These are phyloP conservation scores for Colletotrichum sp. DNA, from an alignment of 2,329 filamentous ascomycete genomes.

Conservation along the genomic window DNA sequence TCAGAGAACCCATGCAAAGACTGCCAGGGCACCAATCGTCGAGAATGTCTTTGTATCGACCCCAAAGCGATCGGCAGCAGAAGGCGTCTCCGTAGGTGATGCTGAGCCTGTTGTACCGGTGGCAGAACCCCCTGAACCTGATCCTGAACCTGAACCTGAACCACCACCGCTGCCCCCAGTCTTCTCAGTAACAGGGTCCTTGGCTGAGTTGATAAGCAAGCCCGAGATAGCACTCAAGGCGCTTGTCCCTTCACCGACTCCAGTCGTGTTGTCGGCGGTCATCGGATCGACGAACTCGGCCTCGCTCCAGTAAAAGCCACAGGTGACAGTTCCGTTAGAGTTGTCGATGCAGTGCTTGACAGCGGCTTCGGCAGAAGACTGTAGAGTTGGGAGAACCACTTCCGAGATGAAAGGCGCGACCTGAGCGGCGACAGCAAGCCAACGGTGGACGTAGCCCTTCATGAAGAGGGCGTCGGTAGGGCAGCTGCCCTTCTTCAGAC, in stretches of 20 bases:
- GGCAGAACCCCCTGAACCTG: neutral
- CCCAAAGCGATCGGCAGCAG: neutral
- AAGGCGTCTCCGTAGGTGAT: neutral
- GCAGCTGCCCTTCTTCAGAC: constrained; percentile 45
- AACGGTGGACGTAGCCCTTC: constrained; percentile 60
- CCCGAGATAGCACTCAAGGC: constrained; percentile 47
- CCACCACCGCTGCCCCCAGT: neutral
- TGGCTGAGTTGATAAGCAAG: constrained; percentile 32
- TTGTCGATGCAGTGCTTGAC: constrained; percentile 53
- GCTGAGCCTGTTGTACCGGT: neutral
- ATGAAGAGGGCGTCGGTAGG: constrained; percentile 63
- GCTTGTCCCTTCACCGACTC: constrained; percentile 53
- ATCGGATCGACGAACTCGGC: constrained; percentile 32
- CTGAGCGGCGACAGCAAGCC: constrained; percentile 52
- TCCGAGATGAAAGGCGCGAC: constrained; percentile 53
- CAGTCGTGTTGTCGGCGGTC: constrained; percentile 47
- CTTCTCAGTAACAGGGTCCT: neutral
- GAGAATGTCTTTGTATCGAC: neutral
- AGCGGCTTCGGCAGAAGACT: constrained; percentile 52
- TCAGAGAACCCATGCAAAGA: neutral
- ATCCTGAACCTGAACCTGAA: neutral
- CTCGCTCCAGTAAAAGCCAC: constrained; percentile 52
- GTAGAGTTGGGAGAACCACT: constrained; percentile 48
- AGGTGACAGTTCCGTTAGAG: constrained; percentile 37
- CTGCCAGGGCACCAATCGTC: neutral